These are phyloP conservation scores for Debaryomyces sp. DNA, from an alignment of 1,139 yeast species.

Conservation along the genomic window DNA sequence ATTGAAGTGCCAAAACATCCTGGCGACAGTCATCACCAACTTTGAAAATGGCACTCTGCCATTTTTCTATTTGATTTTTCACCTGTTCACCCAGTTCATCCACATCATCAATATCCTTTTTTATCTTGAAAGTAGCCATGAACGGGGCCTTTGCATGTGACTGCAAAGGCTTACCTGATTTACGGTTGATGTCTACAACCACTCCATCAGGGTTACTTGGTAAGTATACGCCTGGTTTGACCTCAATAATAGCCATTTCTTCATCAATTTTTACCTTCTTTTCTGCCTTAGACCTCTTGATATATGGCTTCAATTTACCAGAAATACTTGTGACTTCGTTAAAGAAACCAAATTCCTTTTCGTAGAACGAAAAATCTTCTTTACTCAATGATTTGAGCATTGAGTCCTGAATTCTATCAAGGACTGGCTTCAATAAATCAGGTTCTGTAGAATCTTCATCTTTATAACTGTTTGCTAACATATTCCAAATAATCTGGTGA, in stretches of 20 bases:
- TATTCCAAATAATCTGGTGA: constrained; percentile 98
- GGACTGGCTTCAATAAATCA: constrained; percentile 79
- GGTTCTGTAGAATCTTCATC: constrained; percentile 86
- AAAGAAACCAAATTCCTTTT: constrained; percentile 86
- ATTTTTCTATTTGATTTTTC: constrained; percentile 49
- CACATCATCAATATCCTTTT: constrained; percentile 51
- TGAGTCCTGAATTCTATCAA: constrained; percentile 70
- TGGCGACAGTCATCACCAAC: constrained; percentile 99
- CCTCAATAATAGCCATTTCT: constrained; percentile 82
- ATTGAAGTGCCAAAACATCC: constrained; percentile 91
- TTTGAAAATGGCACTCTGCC: constrained; percentile 97
- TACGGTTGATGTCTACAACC: constrained; percentile 89
- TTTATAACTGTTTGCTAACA: constrained; percentile 88
- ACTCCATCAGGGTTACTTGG: constrained; percentile 97
- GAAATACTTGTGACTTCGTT: constrained; percentile 91
- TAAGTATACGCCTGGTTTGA: constrained; percentile 83
- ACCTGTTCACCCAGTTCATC: constrained; percentile 46
- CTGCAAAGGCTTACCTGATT: constrained; percentile 94
- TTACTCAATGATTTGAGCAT: constrained; percentile 66
- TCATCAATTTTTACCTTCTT: constrained; percentile 96
- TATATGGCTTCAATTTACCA: constrained; percentile 90
- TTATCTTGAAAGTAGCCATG: constrained; percentile 91
- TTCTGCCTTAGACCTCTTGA: constrained; percentile 92
- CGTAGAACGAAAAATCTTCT: constrained; percentile 68
- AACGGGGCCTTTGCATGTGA: constrained; percentile 99